Conservation (phyloP, 345 rosid species). For the Arabidopsis arenosa region DNA sequence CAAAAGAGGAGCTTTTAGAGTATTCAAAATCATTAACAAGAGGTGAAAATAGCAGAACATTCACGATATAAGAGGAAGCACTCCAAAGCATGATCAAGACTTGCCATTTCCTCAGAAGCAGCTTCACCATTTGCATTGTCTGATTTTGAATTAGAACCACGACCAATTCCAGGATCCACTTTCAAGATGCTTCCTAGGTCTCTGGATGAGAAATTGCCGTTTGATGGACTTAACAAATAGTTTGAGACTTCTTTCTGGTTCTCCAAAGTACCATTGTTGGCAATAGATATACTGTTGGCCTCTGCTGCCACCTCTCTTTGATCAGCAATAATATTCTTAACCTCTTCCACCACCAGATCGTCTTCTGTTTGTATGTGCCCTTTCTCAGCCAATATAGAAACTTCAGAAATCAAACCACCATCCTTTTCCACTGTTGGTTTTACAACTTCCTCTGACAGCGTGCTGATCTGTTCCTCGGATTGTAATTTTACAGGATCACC, state of each 20-base stretch:
- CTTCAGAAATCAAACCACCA: conserved; percentile 45
- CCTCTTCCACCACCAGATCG: conserved; percentile 72
- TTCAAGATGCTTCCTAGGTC: conserved; percentile 46
- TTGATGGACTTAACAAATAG: conserved; percentile 44
- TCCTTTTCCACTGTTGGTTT: conserved; percentile 49
- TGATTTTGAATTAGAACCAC: conserved; percentile 47
- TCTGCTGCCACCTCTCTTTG: conserved; percentile 47
- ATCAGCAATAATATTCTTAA: conserved; percentile 54
- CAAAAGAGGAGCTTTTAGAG: neutral
- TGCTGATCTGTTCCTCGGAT: conserved; percentile 60
- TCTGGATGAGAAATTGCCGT: conserved; percentile 46
- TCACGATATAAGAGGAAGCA: conserved; percentile 30
- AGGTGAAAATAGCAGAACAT: conserved; percentile 11
- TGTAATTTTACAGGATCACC: conserved; percentile 58
- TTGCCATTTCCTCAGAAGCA: conserved; percentile 62
- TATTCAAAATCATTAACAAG: conserved; percentile 23
- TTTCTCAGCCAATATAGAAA: conserved; percentile 48
- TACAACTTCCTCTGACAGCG: conserved; percentile 66
- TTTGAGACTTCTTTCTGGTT: conserved; percentile 47
- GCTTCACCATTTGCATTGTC: conserved; percentile 55
- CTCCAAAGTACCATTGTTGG: conserved; percentile 41
- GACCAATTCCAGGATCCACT: conserved; percentile 55
- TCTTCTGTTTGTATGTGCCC: conserved; percentile 57
- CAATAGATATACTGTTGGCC: conserved; percentile 27
- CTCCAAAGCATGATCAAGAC: conserved; percentile 45